Evolutionary conservation across 1,284 basidiomycete genomes (phyloP), one percentile per base, ranked within the genome.

Genomic region (Marasmius sp.): DNA sequence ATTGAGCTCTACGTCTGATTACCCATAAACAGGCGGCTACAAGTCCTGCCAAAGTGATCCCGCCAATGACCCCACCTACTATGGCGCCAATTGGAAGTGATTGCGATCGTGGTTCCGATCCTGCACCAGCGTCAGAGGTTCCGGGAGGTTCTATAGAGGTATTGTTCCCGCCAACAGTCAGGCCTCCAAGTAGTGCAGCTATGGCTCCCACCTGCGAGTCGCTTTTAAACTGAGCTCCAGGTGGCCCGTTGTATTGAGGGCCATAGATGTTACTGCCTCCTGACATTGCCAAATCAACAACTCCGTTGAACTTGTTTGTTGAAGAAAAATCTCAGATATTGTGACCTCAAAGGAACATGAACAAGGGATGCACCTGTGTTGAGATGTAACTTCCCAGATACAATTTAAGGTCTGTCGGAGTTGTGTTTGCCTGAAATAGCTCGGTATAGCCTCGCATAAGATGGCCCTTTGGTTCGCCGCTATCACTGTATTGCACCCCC

Each of bases 291-390:
- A 59, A 37, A 20, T 59, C 16, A 14, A 33, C 39, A 27, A 52
- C 48, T 6, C 45, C 57, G 18, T 59, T 59, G 34, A 81, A 43
- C 41, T 43, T 10, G 10, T 43, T n/a, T 43, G 11, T 10, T n/a
- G 10, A 43, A 43, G n/a, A 10, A 43, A 43, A n/a, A 10, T n/a
- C n/a, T 43, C n/a, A 43, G 10, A 10, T 10, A n/a, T 43, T 10
- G 41, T 10, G 10, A n/a, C 41, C 10, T 43, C 41, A 10, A 43
- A 43, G n/a, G 10, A 43, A n/a, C 11, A 43, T 10, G n/a, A 10
- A n/a, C n/a, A 43, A 43, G 41, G 11, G 41, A 10, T 43, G 10
- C 11, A 43, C 41, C 41, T 43, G 41, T 43, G 10, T n/a, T 43
- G 41, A n/a, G 10, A 10, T 43, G 41, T n/a, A n/a, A n/a, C n/a